These are phyloP conservation scores for Coemansia sp. DNA, from an alignment of 371 early-diverging fungal species.

Conservation along the genomic window DNA sequence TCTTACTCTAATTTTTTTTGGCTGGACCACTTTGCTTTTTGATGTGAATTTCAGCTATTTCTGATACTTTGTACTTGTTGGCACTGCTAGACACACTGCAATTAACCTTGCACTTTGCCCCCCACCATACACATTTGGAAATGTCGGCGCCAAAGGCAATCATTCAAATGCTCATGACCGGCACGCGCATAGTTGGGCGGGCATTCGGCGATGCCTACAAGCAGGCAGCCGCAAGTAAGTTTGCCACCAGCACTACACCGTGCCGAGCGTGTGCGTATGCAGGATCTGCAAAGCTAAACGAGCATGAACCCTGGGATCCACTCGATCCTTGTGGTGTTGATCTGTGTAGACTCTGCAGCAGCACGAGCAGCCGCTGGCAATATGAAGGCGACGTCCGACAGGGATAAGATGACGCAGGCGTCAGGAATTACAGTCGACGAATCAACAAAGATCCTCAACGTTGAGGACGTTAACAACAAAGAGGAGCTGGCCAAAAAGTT, in stretches of 20 bases:
- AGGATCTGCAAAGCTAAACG: too few species aligned
- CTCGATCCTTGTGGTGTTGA: not conserved
- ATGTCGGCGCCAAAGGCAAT: conserved; percentile 64
- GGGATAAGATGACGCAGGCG: conserved; percentile 74
- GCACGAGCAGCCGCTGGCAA: conserved; percentile 61
- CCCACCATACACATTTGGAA: not conserved
- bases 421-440: conserved; percentile 91
- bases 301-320: too few species aligned
- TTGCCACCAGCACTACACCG: not conserved
- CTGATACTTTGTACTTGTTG: not conserved
- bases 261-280: too few species aligned
- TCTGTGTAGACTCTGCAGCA: conserved; percentile 46
- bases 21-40: too few species aligned
- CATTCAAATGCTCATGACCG: conserved; percentile 83
- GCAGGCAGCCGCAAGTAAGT: conserved; percentile 88
- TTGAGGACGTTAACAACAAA: conserved; percentile 69
- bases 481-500: conserved; percentile 78
- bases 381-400: conserved; percentile 55
- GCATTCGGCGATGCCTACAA: conserved; percentile 94
- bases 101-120: not conserved
- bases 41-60: too few species aligned
- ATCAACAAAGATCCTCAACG: conserved; percentile 88
- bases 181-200: conserved; percentile 83
- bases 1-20: too few species aligned
- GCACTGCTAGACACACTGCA: not conserved